Conservation (phyloP, 176 grass and related monocot genomes). For the Pharus latifolius region DNA sequence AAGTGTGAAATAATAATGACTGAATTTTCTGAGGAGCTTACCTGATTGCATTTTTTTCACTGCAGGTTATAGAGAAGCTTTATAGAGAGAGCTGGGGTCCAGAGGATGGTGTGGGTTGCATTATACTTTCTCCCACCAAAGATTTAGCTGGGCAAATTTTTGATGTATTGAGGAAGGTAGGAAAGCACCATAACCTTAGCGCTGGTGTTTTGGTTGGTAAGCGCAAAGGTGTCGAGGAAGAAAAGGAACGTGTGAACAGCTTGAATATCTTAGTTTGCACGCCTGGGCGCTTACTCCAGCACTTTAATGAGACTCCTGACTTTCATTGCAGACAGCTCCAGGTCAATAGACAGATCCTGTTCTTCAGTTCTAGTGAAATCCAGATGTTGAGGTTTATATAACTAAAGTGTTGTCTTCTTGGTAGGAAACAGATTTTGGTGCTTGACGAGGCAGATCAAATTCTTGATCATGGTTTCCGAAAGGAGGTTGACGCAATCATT, state of each 20-base stretch:
- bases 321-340: conserved; percentile 90
- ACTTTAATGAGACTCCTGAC: conserved; percentile 71
- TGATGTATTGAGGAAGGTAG: conserved; percentile 43
- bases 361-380: neutral
- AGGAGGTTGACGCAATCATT: conserved; percentile 61
- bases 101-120: conserved; percentile 69
- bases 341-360: conserved; percentile 32
- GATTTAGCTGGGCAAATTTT: conserved; percentile 89
- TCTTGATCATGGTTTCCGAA: conserved; percentile 63
- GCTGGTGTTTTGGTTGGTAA: conserved; percentile 64
- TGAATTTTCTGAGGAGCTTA: neutral
- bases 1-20: neutral
- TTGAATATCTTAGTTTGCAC: conserved; percentile 90
- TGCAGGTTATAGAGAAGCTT: conserved; percentile 77
- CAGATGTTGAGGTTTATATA: neutral
- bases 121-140: conserved; percentile 73
- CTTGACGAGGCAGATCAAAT: conserved; percentile 97
- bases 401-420: conserved; percentile 9
- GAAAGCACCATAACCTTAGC: conserved; percentile 51
- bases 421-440: conserved; percentile 72
- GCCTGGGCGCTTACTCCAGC: conserved; percentile 83
- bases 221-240: conserved; percentile 58
- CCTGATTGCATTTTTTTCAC: neutral
- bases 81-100: conserved; percentile 60
- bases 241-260: conserved; percentile 62